Evolutionary conservation across 352 stramenopile genomes (phyloP).

Genomic region (Globisporangium parvum): DNA sequence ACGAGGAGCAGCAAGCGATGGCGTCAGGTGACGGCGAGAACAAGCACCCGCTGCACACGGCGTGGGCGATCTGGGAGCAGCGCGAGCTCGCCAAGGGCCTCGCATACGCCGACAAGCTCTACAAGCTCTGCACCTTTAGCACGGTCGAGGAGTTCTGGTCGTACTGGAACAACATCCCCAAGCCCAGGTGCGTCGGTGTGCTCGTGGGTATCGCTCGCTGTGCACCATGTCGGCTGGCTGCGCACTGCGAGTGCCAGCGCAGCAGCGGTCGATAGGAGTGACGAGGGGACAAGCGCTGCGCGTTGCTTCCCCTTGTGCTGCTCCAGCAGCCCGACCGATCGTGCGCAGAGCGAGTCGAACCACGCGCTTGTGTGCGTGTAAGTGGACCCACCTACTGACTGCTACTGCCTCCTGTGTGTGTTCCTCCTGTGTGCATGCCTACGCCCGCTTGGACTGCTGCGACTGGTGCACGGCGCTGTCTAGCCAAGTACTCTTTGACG

Average conservation of each 20-base stretch:
- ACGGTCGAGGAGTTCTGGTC: constrained; percentile 89
- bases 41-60: constrained; percentile 68
- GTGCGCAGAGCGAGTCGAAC: background rate
- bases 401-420: background rate
- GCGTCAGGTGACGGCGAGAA: constrained; percentile 45
- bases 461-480: background rate
- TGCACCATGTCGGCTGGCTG: background rate
- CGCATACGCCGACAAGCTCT: constrained; percentile 84
- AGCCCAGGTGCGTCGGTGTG: constrained; percentile 48
- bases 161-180: constrained; percentile 90
- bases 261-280: too few relatives aligned
- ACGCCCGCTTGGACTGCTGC: background rate
- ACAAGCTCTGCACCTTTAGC: constrained; percentile 82
- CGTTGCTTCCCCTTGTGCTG: background rate
- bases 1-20: constrained; percentile 16
- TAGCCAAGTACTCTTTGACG: constrained; percentile 77
- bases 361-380: too few relatives aligned
- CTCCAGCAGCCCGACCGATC: background rate
- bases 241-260: too few relatives aligned
- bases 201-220: background rate
- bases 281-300: background rate
- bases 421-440: constrained; percentile 2
- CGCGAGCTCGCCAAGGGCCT: constrained; percentile 69
- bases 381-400: background rate
- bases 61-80: constrained; percentile 86